Evolutionary conservation across 108 stramenopile genomes (phyloP).

Genomic region (Cyclotella baltica): DNA sequence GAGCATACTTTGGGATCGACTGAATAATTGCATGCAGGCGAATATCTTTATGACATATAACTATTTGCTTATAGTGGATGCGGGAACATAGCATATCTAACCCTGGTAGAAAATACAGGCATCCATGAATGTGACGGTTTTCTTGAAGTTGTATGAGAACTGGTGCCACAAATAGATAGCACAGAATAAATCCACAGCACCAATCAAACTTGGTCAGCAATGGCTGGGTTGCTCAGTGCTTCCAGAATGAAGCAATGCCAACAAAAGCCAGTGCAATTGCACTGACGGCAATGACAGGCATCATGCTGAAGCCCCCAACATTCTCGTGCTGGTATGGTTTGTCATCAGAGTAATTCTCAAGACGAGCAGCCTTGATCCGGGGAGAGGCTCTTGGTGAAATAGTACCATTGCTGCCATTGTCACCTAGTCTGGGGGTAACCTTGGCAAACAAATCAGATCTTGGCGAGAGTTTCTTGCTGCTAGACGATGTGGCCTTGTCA

Average conservation of each 20-base stretch:
- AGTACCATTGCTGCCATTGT: background rate
- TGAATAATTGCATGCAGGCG: no score
- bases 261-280: slow-evolving; percentile 4
- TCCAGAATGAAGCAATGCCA: slow-evolving; percentile 2
- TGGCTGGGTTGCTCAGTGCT: slow-evolving; percentile 17
- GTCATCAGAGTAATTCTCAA: slow-evolving; percentile 3
- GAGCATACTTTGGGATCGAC: no score
- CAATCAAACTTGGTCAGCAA: no score
- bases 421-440: slow-evolving; percentile 16
- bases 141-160: no score
- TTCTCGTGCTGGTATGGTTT: no score
- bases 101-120: no score
- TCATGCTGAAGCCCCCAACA: background rate
- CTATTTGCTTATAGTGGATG: no score
- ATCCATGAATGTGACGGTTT: no score
- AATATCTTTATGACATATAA: no score
- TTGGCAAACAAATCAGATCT: slow-evolving; percentile 25
- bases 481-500: slow-evolving; percentile 18
- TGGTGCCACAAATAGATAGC: background rate
- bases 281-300: slow-evolving; percentile 23
- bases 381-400: slow-evolving; percentile 15
- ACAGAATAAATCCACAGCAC: background rate
- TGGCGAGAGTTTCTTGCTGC: background rate
- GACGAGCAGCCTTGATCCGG: slow-evolving; percentile 27
- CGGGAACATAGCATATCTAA: no score